These are phyloP conservation scores for Lasiosphaeria miniovina DNA, from an alignment of 495 filamentous ascomycete genomes.

Conservation along the genomic window DNA sequence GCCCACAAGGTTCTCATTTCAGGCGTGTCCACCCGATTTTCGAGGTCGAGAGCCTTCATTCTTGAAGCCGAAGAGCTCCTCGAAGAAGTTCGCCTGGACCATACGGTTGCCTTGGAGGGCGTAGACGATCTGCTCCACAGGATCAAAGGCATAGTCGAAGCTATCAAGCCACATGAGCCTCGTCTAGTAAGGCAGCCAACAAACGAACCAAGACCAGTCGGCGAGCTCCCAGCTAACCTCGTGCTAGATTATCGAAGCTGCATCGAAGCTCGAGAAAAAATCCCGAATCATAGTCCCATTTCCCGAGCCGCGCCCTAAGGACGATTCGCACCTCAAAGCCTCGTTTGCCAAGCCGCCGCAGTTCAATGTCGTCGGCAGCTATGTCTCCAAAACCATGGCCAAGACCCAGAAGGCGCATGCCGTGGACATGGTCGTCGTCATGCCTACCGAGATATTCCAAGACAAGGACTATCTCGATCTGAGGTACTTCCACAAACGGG, in stretches of 20 bases:
- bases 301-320: slow-evolving; percentile 69
- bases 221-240: neutral
- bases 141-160: slow-evolving; percentile 73
- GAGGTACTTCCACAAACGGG: slow-evolving; percentile 91
- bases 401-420: slow-evolving; percentile 54
- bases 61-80: slow-evolving; percentile 85
- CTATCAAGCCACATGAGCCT: slow-evolving; percentile 53
- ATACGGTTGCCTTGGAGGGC: slow-evolving; percentile 59
- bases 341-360: slow-evolving; percentile 70
- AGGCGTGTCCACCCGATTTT: slow-evolving; percentile 30
- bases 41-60: slow-evolving; percentile 66
- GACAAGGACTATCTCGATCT: slow-evolving; percentile 93
- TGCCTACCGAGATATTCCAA: slow-evolving; percentile 77
- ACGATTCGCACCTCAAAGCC: slow-evolving; percentile 75
- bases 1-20: slow-evolving; percentile 29
- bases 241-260: slow-evolving; percentile 60
- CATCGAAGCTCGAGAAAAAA: slow-evolving; percentile 61
- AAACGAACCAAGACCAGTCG: neutral
- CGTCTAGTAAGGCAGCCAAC: slow-evolving; percentile 45
- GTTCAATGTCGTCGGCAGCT: slow-evolving; percentile 87
- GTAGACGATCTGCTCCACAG: slow-evolving; percentile 68
- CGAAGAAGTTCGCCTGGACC: slow-evolving; percentile 62
- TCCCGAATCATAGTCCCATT: slow-evolving; percentile 73
- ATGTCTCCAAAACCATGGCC: slow-evolving; percentile 70
- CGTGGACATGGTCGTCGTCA: slow-evolving; percentile 80